Evolutionary conservation across 2,329 filamentous ascomycete genomes (phyloP), one percentile per base, ranked within the genome.

Genomic region (Pseudonectria buxi): DNA sequence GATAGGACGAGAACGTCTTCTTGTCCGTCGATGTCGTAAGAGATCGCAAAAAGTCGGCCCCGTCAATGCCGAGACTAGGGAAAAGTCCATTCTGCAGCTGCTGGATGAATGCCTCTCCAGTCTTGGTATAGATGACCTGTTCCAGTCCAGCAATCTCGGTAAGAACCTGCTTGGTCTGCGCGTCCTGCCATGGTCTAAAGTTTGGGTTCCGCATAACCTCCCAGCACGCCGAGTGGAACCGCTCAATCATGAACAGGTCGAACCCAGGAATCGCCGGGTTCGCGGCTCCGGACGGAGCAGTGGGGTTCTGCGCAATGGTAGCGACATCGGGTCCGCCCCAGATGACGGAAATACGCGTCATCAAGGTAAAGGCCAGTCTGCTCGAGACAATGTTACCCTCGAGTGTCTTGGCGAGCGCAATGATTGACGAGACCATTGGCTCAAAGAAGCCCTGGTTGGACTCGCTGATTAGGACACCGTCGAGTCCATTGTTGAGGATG

Each of bases 381-480:
- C 74, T 78, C 2, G 76, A 73, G 6, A 69, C 66, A 24, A 81
- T 64, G 46, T 78, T 78, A 30, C 73, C 74, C 26, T 77, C 75
- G 12, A 87, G 72, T 28, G 89, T 88, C 58, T 83, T 83, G 35
- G 88, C 83, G 44, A 95, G 82, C 42, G 83, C 80, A 42, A 90
- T 84, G 42, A 96, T 82, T 1, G 88, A 94, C 5, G 78, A 74
- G 45, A 98, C 83, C 51, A 96, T 76, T 3, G 83, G 78, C 50
- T 95, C 88, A 50, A 98, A 96, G 44, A 85, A 87, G 22, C 78
- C 75, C 68, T 95, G 90, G 63, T 98, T 98, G 9, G 80, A 74
- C 54, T 86, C 81, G 54, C 87, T 95, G 45, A 98, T 83, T 28
- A 98, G 79, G 10, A 96, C 87, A 16, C 81, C 77, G 9, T 85